These are phyloP conservation scores for Solanum sitiens DNA, from an alignment of 257 asterid genomes.

Conservation along the genomic window DNA sequence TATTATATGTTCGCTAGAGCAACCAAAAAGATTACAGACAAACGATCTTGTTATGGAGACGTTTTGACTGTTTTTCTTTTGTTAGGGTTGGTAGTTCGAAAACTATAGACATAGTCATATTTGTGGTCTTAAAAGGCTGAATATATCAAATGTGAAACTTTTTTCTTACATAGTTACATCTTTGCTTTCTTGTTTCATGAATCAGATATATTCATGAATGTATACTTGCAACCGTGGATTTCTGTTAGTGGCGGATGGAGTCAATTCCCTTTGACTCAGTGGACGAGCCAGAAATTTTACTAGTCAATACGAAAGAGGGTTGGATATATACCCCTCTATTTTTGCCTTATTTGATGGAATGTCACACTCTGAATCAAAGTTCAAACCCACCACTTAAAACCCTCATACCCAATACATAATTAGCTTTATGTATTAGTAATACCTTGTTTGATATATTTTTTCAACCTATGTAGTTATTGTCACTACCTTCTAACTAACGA, in stretches of 20 bases:
- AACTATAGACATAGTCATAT: neutral
- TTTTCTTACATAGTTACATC: neutral
- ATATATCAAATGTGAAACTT: neutral
- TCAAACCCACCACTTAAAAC: neutral
- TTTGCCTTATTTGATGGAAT: no score
- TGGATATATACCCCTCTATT: neutral
- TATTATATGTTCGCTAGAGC: neutral
- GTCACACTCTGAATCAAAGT: no score
- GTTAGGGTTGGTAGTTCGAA: neutral
- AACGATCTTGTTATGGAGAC: neutral
- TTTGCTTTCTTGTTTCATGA: neutral
- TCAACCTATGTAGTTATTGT: no score
- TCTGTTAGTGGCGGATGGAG: neutral
- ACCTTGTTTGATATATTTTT: no score
- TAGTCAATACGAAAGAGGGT: neutral
- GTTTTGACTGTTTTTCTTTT: neutral
- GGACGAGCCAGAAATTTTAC: neutral
- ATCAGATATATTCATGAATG: no score
- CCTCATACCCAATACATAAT: no score
- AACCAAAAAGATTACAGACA: neutral
- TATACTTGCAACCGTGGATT: neutral
- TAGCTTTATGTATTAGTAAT: no score
- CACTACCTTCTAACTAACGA: no score
- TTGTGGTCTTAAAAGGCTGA: neutral
- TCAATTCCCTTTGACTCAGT: neutral